phyloP scores from a whole-genome alignment of 352 stramenopile genomes.

The Phytophthora sp. region DNA sequence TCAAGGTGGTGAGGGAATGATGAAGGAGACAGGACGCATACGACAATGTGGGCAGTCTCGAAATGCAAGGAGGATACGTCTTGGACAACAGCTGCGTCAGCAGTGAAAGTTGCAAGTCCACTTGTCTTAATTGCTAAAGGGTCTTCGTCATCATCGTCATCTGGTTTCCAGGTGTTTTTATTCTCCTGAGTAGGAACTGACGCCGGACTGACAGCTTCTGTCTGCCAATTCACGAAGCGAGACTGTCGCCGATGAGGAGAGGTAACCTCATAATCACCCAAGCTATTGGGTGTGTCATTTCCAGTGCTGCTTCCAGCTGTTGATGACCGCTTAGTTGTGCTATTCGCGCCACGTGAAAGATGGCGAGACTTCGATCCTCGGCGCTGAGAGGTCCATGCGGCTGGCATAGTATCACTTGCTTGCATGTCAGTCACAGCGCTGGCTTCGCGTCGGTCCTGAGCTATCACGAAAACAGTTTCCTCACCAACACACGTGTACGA shows the following conservation, averaged over 20 bases:
- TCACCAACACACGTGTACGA: constrained; percentile 72
- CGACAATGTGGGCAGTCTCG: constrained; percentile 56
- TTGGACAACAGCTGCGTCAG: constrained; percentile 53
- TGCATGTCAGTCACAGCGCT: constrained; percentile 32
- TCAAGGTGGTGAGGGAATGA: constrained; percentile 81
- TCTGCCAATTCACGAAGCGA: constrained; percentile 34
- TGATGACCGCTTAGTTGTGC: constrained; percentile 10
- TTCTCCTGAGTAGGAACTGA: constrained; percentile 19
- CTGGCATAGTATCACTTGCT: constrained; percentile 18
- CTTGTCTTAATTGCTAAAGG: constrained; percentile 16
- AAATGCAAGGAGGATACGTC: constrained; percentile 54
- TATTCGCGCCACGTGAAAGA: constrained; percentile 19
- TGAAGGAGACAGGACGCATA: constrained; percentile 64
- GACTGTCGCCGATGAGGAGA: constrained; percentile 23
- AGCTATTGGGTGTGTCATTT: constrained; percentile 20
- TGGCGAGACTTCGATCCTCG: constrained; percentile 9
- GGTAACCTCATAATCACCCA: constrained; percentile 5
- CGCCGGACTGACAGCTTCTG: constrained; percentile 8
- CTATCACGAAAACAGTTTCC: constrained; percentile 77
- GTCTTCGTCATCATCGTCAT: constrained; percentile 24
- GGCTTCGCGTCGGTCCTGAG: constrained; percentile 41
- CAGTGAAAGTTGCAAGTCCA: constrained; percentile 6
- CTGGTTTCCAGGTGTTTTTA: constrained; percentile 11
- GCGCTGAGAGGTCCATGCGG: constrained; percentile 27
- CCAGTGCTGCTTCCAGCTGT: constrained; percentile 30